These are phyloP conservation scores for Paecilomyces niveus DNA, from an alignment of 2,329 filamentous ascomycete species.

Conservation along the genomic window DNA sequence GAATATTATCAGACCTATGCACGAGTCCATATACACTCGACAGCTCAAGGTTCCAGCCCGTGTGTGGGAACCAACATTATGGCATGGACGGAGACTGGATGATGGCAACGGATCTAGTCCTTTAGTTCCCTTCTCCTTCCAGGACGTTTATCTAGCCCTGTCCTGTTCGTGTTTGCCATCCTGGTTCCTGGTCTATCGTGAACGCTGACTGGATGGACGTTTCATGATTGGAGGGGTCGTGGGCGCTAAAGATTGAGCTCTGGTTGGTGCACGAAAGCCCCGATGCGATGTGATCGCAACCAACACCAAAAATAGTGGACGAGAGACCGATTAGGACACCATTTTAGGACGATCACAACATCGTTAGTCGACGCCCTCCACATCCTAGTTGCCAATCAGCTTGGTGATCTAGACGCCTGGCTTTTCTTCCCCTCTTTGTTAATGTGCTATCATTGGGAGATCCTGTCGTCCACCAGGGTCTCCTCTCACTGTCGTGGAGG, in stretches of 20 bases:
- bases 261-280: slow-evolving; percentile 8
- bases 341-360: background rate
- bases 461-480: background rate
- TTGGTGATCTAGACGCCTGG: background rate
- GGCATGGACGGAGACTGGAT: background rate
- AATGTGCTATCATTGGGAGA: background rate
- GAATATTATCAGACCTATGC: background rate
- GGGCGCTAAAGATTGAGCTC: background rate
- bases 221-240: background rate
- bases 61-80: background rate
- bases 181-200: background rate
- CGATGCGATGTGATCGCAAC: slow-evolving; percentile 2
- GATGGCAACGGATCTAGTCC: background rate
- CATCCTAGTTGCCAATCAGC: background rate
- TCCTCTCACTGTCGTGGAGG: background rate
- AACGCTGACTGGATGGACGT: background rate
- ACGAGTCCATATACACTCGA: background rate
- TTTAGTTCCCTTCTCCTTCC: background rate
- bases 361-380: background rate
- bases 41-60: background rate
- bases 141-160: background rate
- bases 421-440: background rate
- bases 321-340: background rate
- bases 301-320: background rate
- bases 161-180: background rate